Evolutionary conservation across 768 basidiomycete genomes (phyloP).

Genomic region (Hericium rajendrae): DNA sequence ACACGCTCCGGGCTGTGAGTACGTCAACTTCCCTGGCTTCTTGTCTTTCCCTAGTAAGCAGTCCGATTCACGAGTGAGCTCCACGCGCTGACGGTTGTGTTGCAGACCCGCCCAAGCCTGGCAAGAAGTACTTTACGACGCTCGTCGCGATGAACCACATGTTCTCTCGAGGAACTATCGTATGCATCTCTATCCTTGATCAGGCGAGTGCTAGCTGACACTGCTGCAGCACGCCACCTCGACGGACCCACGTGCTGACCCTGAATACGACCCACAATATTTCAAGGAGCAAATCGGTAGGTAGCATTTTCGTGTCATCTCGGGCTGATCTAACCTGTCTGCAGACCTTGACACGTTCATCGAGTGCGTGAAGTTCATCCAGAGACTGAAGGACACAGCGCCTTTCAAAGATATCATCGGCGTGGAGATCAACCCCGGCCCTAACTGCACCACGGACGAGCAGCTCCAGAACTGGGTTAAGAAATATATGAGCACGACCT

Average conservation of each 20-base stretch:
- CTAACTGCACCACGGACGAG: slow-evolving; percentile 7
- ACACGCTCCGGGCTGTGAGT: slow-evolving; percentile 4
- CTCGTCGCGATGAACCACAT: neutral
- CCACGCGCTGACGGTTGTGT: too few species aligned
- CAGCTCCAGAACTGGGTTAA: slow-evolving; percentile 1
- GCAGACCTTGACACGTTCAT: slow-evolving; percentile 8
- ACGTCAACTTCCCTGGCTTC: neutral
- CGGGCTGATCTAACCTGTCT: neutral
- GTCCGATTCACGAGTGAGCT: too few species aligned
- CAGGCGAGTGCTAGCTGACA: neutral
- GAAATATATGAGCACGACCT: neutral
- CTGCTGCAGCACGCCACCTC: slow-evolving; percentile 10
- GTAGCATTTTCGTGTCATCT: neutral
- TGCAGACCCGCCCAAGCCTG: slow-evolving; percentile 2
- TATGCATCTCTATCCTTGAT: neutral
- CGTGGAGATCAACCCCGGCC: slow-evolving; percentile 5
- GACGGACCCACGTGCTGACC: slow-evolving; percentile 4
- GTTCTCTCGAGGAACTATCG: slow-evolving; percentile 14
- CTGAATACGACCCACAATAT: slow-evolving; percentile 12
- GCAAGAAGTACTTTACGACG: slow-evolving; percentile 4
- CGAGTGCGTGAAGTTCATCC: slow-evolving; percentile 15
- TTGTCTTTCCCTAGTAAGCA: neutral
- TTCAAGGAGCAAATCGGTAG: slow-evolving; percentile 14
- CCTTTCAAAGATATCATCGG: slow-evolving; percentile 12
- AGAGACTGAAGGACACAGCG: slow-evolving; percentile 11